Evolutionary conservation across 2,329 filamentous ascomycete species (phyloP).

Genomic region (Endothia cerciana): DNA sequence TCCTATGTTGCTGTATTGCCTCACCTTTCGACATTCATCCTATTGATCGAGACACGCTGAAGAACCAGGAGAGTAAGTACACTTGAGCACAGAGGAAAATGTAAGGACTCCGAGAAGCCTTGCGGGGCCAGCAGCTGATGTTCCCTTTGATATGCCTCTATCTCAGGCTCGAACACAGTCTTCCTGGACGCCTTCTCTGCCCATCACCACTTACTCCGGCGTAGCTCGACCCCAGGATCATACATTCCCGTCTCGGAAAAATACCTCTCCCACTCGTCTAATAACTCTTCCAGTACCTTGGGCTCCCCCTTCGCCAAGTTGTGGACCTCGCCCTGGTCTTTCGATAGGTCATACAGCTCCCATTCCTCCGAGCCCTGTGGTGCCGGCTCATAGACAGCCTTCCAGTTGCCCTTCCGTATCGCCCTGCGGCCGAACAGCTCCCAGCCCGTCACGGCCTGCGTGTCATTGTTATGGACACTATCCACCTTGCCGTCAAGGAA

Average conservation of each 20-base stretch:
- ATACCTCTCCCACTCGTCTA: constrained; percentile 22
- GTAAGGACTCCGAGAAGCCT: too few relatives aligned
- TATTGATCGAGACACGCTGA: too few relatives aligned
- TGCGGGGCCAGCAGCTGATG: too few relatives aligned
- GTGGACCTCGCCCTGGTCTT: constrained; percentile 35
- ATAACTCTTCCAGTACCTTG: constrained; percentile 21
- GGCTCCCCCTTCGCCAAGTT: constrained; percentile 32
- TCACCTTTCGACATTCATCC: too few relatives aligned
- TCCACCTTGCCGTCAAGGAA: constrained; percentile 31
- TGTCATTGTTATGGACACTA: constrained; percentile 34
- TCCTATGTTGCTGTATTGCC: neutral
- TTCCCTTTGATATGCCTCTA: too few relatives aligned
- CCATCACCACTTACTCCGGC: constrained; percentile 16
- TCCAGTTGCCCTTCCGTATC: constrained; percentile 40
- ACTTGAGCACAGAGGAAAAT: too few relatives aligned
- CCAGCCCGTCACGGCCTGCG: constrained; percentile 37
- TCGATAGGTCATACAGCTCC: constrained; percentile 36
- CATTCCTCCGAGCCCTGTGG: constrained; percentile 33
- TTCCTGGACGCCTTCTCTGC: too few relatives aligned
- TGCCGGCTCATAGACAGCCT: constrained; percentile 35
- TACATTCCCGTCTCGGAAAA: constrained; percentile 18
- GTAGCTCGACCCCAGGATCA: constrained; percentile 16
- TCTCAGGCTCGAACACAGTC: neutral
- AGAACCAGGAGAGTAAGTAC: too few relatives aligned
- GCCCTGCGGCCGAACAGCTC: constrained; percentile 41